Conservation (phyloP, 768 basidiomycete genomes). For the Hericium coralloides region DNA sequence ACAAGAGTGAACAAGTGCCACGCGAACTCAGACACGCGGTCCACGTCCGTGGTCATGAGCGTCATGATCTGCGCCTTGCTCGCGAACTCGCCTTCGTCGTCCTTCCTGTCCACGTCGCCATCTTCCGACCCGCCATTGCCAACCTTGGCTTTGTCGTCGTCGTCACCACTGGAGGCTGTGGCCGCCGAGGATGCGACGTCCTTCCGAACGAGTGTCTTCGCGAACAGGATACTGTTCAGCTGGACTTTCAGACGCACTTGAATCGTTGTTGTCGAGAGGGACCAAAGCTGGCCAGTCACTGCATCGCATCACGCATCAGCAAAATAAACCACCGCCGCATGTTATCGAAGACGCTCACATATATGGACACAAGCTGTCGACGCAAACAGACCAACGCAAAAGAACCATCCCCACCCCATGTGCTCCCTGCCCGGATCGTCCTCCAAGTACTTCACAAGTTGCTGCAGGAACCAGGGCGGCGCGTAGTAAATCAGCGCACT, state of each 20-base stretch:
- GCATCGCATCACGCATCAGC: slow-evolving; percentile 7
- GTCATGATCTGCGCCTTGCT: slow-evolving; percentile 83
- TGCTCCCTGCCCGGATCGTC: slow-evolving; percentile 45
- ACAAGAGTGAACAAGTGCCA: slow-evolving; percentile 73
- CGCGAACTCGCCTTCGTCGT: slow-evolving; percentile 38
- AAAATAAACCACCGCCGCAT: not conserved
- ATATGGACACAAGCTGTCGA: slow-evolving; percentile 34
- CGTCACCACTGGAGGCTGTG: slow-evolving; percentile 12
- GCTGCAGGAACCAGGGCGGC: slow-evolving; percentile 51
- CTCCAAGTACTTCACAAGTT: slow-evolving; percentile 58
- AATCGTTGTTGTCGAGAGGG: slow-evolving; percentile 54
- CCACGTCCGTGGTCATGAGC: slow-evolving; percentile 91
- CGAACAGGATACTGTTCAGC: slow-evolving; percentile 76
- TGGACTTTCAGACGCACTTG: slow-evolving; percentile 67
- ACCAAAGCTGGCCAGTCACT: slow-evolving; percentile 69
- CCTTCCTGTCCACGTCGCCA: slow-evolving; percentile 46
- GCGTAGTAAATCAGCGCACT: slow-evolving; percentile 58
- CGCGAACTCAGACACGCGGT: slow-evolving; percentile 78
- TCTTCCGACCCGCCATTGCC: slow-evolving; percentile 6
- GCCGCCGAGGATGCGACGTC: slow-evolving; percentile 64
- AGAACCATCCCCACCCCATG: slow-evolving; percentile 69
- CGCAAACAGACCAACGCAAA: slow-evolving; percentile 40
- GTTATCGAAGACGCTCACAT: slow-evolving; percentile 24
- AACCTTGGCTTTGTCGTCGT: slow-evolving; percentile 15
- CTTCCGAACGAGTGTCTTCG: slow-evolving; percentile 81